Evolutionary conservation across 1,284 basidiomycete species (phyloP).

Genomic region (Ustilago bromivora): DNA sequence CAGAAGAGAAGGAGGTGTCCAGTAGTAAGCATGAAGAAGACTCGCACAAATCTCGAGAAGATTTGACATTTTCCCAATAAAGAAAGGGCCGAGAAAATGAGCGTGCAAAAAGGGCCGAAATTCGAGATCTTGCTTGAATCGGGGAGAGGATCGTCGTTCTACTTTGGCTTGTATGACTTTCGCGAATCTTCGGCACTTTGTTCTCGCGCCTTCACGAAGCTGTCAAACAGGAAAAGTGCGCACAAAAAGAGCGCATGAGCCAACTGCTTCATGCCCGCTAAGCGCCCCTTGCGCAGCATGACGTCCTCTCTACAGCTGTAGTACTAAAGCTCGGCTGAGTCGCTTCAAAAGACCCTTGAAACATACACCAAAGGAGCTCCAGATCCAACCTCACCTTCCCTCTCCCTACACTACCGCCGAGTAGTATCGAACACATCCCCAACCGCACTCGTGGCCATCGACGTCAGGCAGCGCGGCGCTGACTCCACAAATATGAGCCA

Average conservation of each 20-base stretch:
- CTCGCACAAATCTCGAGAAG: neutral
- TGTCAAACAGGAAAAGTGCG: constrained; percentile 6
- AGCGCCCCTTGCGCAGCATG: constrained; percentile 1
- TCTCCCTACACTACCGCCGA: neutral
- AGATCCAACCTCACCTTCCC: neutral
- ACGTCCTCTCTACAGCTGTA: neutral
- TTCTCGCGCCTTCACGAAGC: constrained; percentile 18
- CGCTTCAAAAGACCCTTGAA: neutral
- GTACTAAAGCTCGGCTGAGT: neutral
- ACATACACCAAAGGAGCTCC: neutral
- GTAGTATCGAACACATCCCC: neutral
- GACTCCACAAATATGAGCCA: constrained; percentile 10
- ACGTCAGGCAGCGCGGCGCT: neutral
- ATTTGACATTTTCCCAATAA: constrained; percentile 6
- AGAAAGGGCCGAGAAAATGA: constrained; percentile 23
- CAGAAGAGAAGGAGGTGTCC: no score
- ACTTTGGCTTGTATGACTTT: constrained; percentile 11
- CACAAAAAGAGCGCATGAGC: neutral
- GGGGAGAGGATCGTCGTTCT: constrained; percentile 1
- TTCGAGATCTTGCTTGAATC: constrained; percentile 12
- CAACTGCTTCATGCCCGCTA: constrained; percentile 3
- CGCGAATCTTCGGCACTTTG: constrained; percentile 31
- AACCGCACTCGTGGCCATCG: neutral
- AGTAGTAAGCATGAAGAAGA: neutral
- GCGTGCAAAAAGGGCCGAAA: constrained; percentile 5